Evolutionary conservation across 257 asterid genomes (phyloP), one percentile per base, ranked within the genome.

Genomic region (Cruciata laevipes): DNA sequence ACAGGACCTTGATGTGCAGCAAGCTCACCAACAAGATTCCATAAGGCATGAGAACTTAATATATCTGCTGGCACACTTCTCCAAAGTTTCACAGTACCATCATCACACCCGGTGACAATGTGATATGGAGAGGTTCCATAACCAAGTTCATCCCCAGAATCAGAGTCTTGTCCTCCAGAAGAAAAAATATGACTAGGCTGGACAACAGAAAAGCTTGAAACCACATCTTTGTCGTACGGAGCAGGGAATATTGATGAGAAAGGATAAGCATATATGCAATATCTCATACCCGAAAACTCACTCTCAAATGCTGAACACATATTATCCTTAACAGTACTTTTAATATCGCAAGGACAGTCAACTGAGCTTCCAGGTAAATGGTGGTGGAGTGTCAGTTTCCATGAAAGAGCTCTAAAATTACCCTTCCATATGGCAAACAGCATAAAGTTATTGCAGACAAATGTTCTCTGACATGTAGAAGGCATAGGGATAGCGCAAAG

Each of bases 21-120:
- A 80, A 88, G 90, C 73, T 69, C 67, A 55, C 97, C 99, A 79
- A 90, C 92, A 76, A 94, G 95, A 72, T 61, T 78, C 99, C 99
- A 94, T 56, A 77, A 71, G 63, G 85, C 69, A 76, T 68, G 68
- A 47, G 82, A 70, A 77, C 76, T 82, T 68, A 71, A 71, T 51
- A 78, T 73, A 57, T 64, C 79, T 80, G 79, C 80, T 40, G 87
- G 92, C 71, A 72, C 51, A 81, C 96, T 88, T 83, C 80, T 85
- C 99, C 99, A 94, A 66, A 94, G 79, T 82, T 87, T 89, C 74
- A 90, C 76, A 75, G 73, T 80, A 65, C 99, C 96, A 79, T 78
- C 76, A 70, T 32, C 38, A 77, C 80, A 78, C 76, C 97, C 99
- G 67, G 96, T 88, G 67, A 85, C 74, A 83, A 90, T 68, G 77